Conservation (phyloP, 176 grass and related monocot genomes). For the Bonia amplexicaulis region DNA sequence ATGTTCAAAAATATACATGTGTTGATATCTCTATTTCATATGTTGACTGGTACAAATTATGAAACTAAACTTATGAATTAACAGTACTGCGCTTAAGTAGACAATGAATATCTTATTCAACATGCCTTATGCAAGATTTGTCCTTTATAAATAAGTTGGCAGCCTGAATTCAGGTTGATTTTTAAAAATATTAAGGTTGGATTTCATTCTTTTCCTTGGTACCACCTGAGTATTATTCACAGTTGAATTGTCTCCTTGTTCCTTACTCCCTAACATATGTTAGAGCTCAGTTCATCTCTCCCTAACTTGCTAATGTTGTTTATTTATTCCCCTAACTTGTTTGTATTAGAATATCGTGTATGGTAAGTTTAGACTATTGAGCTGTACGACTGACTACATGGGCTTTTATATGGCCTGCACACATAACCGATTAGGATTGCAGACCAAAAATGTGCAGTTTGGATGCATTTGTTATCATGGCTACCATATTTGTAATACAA, state of each 20-base stretch:
- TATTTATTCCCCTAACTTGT: not conserved
- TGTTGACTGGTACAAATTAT: not conserved
- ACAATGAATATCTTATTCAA: not conserved
- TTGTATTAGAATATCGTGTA: not conserved
- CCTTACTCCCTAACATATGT: not conserved
- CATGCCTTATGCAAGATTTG: not conserved
- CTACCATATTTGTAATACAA: not conserved
- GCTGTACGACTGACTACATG: not conserved
- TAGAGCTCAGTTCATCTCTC: not conserved
- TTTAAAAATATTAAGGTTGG: not conserved
- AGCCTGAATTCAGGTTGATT: not conserved
- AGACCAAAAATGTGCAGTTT: not conserved
- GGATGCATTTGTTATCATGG: not conserved
- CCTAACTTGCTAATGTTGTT: not conserved
- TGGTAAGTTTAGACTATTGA: not conserved
- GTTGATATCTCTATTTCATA: not conserved
- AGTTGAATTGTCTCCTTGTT: not conserved
- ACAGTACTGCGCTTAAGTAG: not conserved
- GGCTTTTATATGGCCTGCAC: not conserved
- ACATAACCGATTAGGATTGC: not conserved
- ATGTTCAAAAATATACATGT: not conserved
- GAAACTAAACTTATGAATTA: not conserved
- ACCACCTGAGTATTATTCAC: not conserved
- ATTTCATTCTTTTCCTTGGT: not conserved
- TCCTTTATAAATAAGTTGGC: conserved; percentile 1